Base-by-base conservation (phyloP, 208 protist genomes). In the Herpetomonas muscarum region DNA sequence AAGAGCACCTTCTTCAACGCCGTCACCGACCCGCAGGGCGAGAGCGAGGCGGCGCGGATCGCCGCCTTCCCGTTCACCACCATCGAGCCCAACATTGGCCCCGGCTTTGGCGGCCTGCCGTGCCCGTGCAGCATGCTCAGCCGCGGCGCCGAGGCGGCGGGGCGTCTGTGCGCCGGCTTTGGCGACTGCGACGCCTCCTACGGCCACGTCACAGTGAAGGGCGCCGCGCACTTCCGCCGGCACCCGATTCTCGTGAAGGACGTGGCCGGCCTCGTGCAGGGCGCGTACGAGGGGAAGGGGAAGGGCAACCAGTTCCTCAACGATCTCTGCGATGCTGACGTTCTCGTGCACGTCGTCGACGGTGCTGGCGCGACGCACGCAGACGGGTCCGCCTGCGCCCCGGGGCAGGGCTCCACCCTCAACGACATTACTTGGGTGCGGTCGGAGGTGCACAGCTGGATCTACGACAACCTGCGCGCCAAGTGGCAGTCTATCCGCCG, bases 1-100 rank as follows among this genome's bases (percentile, higher is more conserved):
- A 98, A 97, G 74, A 93, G 84, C 61, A 98, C 92, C 28, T 86
- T 98, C 67, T 97, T 97, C 67, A 98, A 97, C 70, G 92, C 92
- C 45, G 70, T 93, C 41, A 93, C 87, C 1, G 83, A 94, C 58
- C 89, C 89, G 9, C 58, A 75, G 22, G 75, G 58, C 48, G 89
- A 89, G 70, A 72, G 65, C 41, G 75, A 65, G n/a, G 90, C 78
- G 7, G 96, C 96, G 39, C 79, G 81, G 5, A 86, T 96, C 2
- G 93, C 87, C 15, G 85, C 91, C 3, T 93, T 93, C 47, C 96
- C 96, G 1, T 98, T 98, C 63, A 98, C 96, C 1, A 98, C 96
- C 1, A 97, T 98, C 49, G 80, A 94, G 24, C 92, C 96, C 0
- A 98, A 98, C 61, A 62, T 91, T 10, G 89, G 81, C 13, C 57